Evolutionary conservation across 768 basidiomycete species (phyloP).

Genomic region (Russula emetica): DNA sequence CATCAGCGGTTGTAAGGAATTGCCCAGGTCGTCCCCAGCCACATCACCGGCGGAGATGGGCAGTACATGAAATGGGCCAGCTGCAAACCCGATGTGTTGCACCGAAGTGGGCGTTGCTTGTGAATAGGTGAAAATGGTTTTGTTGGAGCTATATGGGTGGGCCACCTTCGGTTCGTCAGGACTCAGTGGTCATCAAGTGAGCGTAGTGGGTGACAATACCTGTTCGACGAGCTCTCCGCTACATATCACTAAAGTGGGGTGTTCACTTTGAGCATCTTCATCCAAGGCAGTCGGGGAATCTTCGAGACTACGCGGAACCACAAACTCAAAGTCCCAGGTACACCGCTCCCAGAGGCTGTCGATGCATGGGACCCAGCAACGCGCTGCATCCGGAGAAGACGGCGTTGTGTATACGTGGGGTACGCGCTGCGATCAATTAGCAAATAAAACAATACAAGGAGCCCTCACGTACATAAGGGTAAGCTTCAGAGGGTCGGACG

Average conservation of each 20-base stretch:
- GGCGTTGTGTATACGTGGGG: constrained; percentile 92
- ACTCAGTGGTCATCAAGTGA: constrained; percentile 17
- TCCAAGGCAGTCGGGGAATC: constrained; percentile 47
- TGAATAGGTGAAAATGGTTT: constrained; percentile 90
- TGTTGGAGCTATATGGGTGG: constrained; percentile 89
- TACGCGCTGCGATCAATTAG: constrained; percentile 55
- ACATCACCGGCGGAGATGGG: constrained; percentile 60
- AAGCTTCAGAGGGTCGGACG: constrained; percentile 72
- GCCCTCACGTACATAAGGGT: constrained; percentile 67
- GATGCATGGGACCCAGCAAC: constrained; percentile 98
- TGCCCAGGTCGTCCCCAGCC: constrained; percentile 56
- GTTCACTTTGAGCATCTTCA: constrained; percentile 52
- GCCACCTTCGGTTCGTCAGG: constrained; percentile 54
- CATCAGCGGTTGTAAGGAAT: constrained; percentile 67
- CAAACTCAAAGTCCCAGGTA: constrained; percentile 97
- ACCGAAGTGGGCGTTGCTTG: constrained; percentile 84
- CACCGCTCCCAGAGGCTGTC: constrained; percentile 95
- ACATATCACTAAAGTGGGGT: constrained; percentile 83
- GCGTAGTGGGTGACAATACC: constrained; percentile 40
- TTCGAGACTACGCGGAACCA: constrained; percentile 81
- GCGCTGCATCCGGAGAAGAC: constrained; percentile 83
- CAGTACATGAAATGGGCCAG: constrained; percentile 86
- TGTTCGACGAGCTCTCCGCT: constrained; percentile 95
- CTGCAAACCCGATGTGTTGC: constrained; percentile 96
- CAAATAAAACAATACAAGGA: background rate